These are phyloP conservation scores for Sutorius eximius DNA, from an alignment of 1,284 basidiomycete genomes.

Conservation along the genomic window DNA sequence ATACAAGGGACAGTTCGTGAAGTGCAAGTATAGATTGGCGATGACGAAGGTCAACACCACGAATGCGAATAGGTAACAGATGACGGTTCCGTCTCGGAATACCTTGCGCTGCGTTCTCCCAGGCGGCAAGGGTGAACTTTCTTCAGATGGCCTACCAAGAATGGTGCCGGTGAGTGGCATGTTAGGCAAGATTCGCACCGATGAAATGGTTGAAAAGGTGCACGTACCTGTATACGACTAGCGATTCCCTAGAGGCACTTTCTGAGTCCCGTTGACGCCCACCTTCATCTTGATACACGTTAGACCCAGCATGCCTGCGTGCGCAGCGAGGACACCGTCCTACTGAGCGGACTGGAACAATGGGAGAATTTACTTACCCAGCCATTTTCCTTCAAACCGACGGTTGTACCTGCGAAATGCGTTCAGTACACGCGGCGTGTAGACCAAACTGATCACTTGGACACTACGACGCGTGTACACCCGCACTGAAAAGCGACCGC, in stretches of 20 bases:
- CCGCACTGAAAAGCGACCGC: conserved; percentile 6
- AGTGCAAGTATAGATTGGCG: conserved; percentile 5
- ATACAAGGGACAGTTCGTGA: conserved; percentile 14
- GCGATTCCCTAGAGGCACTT: too few species aligned
- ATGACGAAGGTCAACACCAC: not conserved
- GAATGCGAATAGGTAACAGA: not conserved
- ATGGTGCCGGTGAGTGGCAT: not conserved
- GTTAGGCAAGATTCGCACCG: too few species aligned
- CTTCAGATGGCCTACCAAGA: conserved; percentile 3
- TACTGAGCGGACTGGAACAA: not conserved
- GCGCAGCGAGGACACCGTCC: not conserved
- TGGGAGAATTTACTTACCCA: not conserved
- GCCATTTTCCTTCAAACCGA: not conserved
- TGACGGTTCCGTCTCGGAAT: not conserved
- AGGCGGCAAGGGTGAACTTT: conserved; percentile 8
- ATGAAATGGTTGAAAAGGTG: not conserved
- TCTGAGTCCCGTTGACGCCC: not conserved
- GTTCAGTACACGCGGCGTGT: not conserved
- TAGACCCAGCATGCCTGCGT: not conserved
- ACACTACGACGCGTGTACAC: not conserved
- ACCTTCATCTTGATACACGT: not conserved
- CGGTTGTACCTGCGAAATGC: not conserved
- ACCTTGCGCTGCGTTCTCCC: not conserved
- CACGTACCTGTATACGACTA: conserved; percentile 1
- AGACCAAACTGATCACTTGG: not conserved